Base-by-base conservation (phyloP, 2,329 filamentous ascomycete species). In the Calonectria pseudoturangicola region DNA sequence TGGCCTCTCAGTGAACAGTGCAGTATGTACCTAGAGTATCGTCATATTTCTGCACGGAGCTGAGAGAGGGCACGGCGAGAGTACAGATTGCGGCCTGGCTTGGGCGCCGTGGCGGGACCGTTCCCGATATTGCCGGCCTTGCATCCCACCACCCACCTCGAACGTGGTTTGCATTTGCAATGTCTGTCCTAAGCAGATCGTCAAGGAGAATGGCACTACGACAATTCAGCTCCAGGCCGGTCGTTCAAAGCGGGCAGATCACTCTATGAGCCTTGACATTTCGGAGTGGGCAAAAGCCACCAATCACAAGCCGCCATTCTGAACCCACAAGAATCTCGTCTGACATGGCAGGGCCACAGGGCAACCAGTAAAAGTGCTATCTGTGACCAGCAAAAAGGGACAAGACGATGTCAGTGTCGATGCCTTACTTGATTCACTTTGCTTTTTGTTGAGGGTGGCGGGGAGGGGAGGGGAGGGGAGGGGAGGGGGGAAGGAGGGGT, bases 1-100 rank as follows among this genome's bases (percentile, higher is more conserved):
- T 71, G 74, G 66, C 67, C 76, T 75, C 76, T 68, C 68, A 71
- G 72, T 70, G 77, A 79, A 77, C 73, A 77, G 54, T 77, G 76
- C 72, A 74, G 66, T 30, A 68, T 67, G 51, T 56, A 70, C 74
- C 71, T 70, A 21, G 67, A 45, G 63, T 60, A 60, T 72, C 70
- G 64, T 71, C 72, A 54, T 48, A 33, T 66, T n/a, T 28, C 66
- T 77, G 70, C 73, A 69, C 50, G 47, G 73, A 56, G 69, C 73
- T 68, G 68, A 77, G 75, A 74, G 64, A 72, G 74, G 60, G 67
- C 76, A 74, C 66, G 66, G 50, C 64, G 66, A 45, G n/a, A 51
- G 54, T 47, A 68, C 60, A 54, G 50, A 60, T 45, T 48, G 51
- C 60, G 62, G 30, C 41, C 64, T 67, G 73, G 71, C 70, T 66